These are phyloP conservation scores for Globisporangium alternatum DNA, from an alignment of 352 stramenopile genomes.

Conservation along the genomic window DNA sequence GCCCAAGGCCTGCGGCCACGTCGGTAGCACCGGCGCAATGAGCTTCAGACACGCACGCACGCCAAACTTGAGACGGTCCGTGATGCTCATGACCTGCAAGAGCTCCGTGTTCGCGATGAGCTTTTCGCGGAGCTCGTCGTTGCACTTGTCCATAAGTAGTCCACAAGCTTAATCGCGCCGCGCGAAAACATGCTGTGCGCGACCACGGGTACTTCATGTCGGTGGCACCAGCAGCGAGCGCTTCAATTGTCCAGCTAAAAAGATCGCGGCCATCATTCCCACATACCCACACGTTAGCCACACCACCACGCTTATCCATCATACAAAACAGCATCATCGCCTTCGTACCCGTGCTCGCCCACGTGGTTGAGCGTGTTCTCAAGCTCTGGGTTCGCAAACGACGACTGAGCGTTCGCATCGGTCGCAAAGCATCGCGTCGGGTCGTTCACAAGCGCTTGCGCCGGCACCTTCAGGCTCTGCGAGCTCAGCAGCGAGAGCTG, in stretches of 20 bases:
- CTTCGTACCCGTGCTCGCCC: slow-evolving; percentile 38
- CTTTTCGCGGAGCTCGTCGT: slow-evolving; percentile 52
- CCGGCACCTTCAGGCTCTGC: not conserved
- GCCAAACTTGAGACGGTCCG: slow-evolving; percentile 83
- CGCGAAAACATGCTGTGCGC: slow-evolving; percentile 81
- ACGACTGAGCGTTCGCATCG: not conserved
- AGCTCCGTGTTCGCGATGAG: slow-evolving; percentile 53
- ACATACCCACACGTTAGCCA: slow-evolving; percentile 13
- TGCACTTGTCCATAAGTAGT: slow-evolving; percentile 82
- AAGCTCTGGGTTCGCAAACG: slow-evolving; percentile 46
- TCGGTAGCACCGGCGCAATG: slow-evolving; percentile 49
- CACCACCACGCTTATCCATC: not conserved
- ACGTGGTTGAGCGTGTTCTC: slow-evolving; percentile 53
- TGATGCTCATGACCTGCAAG: slow-evolving; percentile 63
- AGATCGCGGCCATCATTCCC: not conserved
- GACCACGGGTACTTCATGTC: slow-evolving; percentile 69
- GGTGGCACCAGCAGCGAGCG: slow-evolving; percentile 62
- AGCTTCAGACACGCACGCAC: slow-evolving; percentile 68
- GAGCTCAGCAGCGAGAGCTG: not conserved
- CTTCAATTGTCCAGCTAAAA: slow-evolving; percentile 74
- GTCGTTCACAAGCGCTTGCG: no score
- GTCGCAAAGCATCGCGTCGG: not conserved
- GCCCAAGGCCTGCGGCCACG: slow-evolving; percentile 81
- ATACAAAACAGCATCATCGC: not conserved
- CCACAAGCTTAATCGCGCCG: slow-evolving; percentile 76